A percentile compares a stretch with the other conserved stretches of the same genome.
Evolutionary conservation across 2,329 filamentous ascomycete genomes (phyloP).

Genomic region (Arthrobotrys sinensis): DNA sequence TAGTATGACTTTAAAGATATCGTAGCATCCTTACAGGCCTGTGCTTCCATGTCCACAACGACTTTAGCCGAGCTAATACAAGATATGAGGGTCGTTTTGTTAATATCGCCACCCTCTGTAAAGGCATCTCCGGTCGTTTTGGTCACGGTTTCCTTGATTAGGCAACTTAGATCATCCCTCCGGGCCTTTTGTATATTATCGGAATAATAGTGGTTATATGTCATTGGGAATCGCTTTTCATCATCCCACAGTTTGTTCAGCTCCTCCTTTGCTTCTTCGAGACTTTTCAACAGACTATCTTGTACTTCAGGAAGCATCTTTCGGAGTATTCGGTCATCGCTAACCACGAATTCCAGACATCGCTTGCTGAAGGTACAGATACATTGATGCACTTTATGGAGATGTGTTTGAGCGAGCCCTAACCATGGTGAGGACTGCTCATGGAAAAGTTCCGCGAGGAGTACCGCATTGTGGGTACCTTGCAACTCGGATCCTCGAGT

Average conservation of each 20-base stretch:
- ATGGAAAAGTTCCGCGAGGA: constrained; percentile 68
- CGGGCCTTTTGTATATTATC: constrained; percentile 64
- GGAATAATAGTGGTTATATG: constrained; percentile 67
- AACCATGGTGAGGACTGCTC: constrained; percentile 67
- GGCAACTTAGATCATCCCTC: constrained; percentile 23
- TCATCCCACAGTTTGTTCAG: constrained; percentile 65
- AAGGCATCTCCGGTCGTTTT: background rate
- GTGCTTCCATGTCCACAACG: constrained; percentile 64
- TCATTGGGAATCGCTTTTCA: constrained; percentile 65
- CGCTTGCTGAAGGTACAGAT: constrained; percentile 59
- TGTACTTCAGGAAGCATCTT: constrained; percentile 40
- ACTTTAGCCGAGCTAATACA: background rate
- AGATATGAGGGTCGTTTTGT: background rate
- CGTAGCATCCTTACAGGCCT: constrained; percentile 65
- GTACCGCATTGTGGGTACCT: constrained; percentile 68
- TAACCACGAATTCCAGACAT: constrained; percentile 59
- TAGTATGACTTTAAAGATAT: constrained; percentile 66
- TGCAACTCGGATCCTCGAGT: constrained; percentile 66
- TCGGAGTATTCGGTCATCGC: constrained; percentile 61
- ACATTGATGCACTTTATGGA: constrained; percentile 57
- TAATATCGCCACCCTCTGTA: too few species aligned
- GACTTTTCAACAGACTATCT: constrained; percentile 58
- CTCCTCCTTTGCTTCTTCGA: constrained; percentile 62
- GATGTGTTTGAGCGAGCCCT: constrained; percentile 64
- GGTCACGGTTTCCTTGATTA: constrained; percentile 8